Percentiles rank a stretch among this genome's conserved stretches.
phyloP scores from a whole-genome alignment of 768 basidiomycete genomes.

The Phylloporus scabripes region DNA sequence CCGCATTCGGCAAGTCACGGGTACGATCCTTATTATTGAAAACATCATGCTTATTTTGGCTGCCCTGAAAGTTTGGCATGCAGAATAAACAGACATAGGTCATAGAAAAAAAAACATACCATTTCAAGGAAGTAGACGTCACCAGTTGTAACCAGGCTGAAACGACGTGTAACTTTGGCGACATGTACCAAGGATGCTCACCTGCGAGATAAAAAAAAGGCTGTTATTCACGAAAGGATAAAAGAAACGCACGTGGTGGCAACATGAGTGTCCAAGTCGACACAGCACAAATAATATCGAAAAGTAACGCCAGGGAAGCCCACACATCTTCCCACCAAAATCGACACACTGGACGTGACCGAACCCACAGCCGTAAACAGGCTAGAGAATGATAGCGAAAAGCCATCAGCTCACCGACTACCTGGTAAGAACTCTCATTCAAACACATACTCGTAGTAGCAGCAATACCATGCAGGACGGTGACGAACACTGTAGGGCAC shows the following conservation, averaged over 20 bases:
- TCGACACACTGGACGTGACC: slow-evolving; percentile 3
- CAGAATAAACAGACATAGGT: neutral
- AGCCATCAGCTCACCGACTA: neutral
- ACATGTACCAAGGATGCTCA: slow-evolving; percentile 1
- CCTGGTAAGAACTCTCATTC: neutral
- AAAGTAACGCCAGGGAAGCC: slow-evolving; percentile 3
- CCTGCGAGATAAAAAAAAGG: neutral
- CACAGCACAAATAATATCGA: slow-evolving; percentile 3
- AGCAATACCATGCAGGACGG: slow-evolving; percentile 8
- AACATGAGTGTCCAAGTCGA: slow-evolving; percentile 6
- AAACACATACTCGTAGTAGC: slow-evolving; percentile 4
- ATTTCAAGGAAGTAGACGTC: slow-evolving; percentile 4
- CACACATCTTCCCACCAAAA: slow-evolving; percentile 15
- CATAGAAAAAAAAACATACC: slow-evolving; percentile 3
- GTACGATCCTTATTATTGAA: slow-evolving; percentile 7
- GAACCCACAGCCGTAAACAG: slow-evolving; percentile 6
- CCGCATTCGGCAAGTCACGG: neutral
- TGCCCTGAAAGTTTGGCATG: slow-evolving; percentile 1
- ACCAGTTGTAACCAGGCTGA: slow-evolving; percentile 4
- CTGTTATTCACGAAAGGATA: neutral
- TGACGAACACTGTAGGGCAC: slow-evolving; percentile 4
- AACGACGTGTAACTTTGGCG: neutral
- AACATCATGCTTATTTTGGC: slow-evolving; percentile 16
- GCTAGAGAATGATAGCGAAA: neutral
- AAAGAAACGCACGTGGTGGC: slow-evolving; percentile 1